Evolutionary conservation across 169 alveolate species (phyloP).

Genomic region (Neospora caninum): DNA sequence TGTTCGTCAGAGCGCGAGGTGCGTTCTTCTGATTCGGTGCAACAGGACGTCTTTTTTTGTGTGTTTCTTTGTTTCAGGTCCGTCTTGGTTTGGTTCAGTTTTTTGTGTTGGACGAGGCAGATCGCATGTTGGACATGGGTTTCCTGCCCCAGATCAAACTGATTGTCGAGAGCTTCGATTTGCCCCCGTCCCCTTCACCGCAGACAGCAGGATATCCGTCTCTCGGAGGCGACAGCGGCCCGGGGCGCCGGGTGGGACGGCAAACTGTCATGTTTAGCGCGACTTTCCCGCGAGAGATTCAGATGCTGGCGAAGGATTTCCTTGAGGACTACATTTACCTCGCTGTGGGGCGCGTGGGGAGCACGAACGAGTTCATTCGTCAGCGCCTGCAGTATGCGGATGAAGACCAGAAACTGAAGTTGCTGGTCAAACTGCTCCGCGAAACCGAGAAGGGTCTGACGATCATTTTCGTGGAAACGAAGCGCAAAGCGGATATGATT

Average conservation of each 20-base stretch:
- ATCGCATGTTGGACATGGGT: conserved; percentile 97
- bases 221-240: conserved; percentile 29
- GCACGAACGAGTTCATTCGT: conserved; percentile 94
- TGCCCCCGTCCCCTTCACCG: conserved; percentile 57
- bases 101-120: conserved; percentile 98
- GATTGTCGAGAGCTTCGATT: conserved; percentile 57
- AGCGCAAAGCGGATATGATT: conserved; percentile 89
- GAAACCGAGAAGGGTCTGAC: conserved; percentile 81
- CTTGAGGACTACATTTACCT: conserved; percentile 87
- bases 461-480: conserved; percentile 87
- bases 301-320: conserved; percentile 91
- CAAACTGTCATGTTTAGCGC: conserved; percentile 95
- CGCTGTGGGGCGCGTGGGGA: conserved; percentile 93
- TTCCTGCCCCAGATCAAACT: conserved; percentile 83
- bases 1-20: too few species aligned
- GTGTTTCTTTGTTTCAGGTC: conserved; percentile 10
- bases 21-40: too few species aligned
- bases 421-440: conserved; percentile 81
- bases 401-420: conserved; percentile 86
- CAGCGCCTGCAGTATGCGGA: conserved; percentile 86
- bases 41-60: neutral
- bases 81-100: conserved; percentile 70
- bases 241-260: conserved; percentile 72
- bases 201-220: conserved; percentile 20
- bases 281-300: conserved; percentile 92